Conservation (phyloP, 176 grass and related monocot species). For the Avena eriantha region DNA sequence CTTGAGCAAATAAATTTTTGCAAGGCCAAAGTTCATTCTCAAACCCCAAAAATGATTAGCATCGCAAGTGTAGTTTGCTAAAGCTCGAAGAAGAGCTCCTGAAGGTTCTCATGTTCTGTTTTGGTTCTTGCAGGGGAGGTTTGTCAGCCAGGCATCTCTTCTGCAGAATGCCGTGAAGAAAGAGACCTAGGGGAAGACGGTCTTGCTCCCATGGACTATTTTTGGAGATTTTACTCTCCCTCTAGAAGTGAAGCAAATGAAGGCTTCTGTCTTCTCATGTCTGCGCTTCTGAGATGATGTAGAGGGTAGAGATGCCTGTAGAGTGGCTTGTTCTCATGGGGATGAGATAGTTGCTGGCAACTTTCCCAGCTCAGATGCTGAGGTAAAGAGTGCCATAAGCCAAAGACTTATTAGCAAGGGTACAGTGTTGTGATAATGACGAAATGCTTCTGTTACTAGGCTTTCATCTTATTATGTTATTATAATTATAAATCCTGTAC, state of each 20-base stretch:
- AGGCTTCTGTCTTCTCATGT: conserved; percentile 29
- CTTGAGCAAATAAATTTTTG: not conserved
- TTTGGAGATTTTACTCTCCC: conserved; percentile 3
- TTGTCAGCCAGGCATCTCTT: conserved; percentile 76
- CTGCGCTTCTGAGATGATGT: conserved; percentile 32
- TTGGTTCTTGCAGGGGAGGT: conserved; percentile 69
- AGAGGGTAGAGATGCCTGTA: conserved; percentile 50
- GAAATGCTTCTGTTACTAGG: not conserved
- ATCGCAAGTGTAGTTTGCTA: not conserved
- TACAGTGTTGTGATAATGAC: conserved; percentile 4
- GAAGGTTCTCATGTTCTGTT: conserved; percentile 29
- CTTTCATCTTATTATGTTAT: not conserved
- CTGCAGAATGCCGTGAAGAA: conserved; percentile 57
- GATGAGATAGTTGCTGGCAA: conserved; percentile 20
- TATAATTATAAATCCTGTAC: not conserved
- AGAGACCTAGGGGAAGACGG: conserved; percentile 42
- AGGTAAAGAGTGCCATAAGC: conserved; percentile 19
- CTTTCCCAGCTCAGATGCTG: conserved; percentile 27
- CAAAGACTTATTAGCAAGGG: conserved; percentile 3
- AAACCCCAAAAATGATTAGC: not conserved
- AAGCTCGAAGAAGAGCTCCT: not conserved
- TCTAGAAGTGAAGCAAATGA: conserved; percentile 31
- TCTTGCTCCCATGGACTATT: conserved; percentile 22
- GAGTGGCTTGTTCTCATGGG: conserved; percentile 34
- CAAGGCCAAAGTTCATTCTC: not conserved